A percentile compares a stretch with the other conserved stretches of the same genome.
Evolutionary conservation across 805 yeast genomes (phyloP).

Genomic region (Scheffersomyces stipitis): DNA sequence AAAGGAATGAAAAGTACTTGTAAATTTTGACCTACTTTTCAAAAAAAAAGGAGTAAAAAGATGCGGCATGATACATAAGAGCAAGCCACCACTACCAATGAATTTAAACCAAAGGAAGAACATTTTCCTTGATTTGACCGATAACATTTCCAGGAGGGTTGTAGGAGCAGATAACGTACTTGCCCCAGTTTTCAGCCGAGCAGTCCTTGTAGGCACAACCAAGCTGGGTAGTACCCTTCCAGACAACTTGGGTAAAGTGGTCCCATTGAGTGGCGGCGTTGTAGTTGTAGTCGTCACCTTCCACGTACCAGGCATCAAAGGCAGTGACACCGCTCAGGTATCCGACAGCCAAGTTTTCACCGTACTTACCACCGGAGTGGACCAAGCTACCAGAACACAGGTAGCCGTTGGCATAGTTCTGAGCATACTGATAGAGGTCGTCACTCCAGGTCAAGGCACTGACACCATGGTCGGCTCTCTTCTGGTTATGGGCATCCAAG

Average conservation of each 20-base stretch:
- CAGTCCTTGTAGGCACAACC: slow-evolving; percentile 78
- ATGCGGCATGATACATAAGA: slow-evolving; percentile 1
- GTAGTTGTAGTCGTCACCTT: slow-evolving; percentile 26
- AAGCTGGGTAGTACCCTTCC: slow-evolving; percentile 59
- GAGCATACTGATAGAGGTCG: slow-evolving; percentile 54
- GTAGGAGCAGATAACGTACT: slow-evolving; percentile 74
- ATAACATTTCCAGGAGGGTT: slow-evolving; percentile 69
- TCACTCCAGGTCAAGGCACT: slow-evolving; percentile 55
- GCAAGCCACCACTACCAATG: neutral
- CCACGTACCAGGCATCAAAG: slow-evolving; percentile 41
- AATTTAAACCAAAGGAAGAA: slow-evolving; percentile 4
- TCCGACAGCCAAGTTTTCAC: slow-evolving; percentile 37
- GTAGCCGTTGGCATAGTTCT: slow-evolving; percentile 31
- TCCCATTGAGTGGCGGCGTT: slow-evolving; percentile 36
- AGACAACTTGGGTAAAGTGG: slow-evolving; percentile 80
- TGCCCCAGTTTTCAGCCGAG: slow-evolving; percentile 41
- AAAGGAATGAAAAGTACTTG: slow-evolving; percentile 1
- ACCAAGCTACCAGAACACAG: slow-evolving; percentile 25
- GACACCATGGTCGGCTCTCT: slow-evolving; percentile 55
- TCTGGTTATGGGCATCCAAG: slow-evolving; percentile 59
- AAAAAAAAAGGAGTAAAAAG: neutral
- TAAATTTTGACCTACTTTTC: neutral
- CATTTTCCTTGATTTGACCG: slow-evolving; percentile 32
- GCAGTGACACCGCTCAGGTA: slow-evolving; percentile 27
- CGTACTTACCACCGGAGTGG: slow-evolving; percentile 40